Conservation (phyloP, 2,329 filamentous ascomycete genomes). For the Microdochium nivale region DNA sequence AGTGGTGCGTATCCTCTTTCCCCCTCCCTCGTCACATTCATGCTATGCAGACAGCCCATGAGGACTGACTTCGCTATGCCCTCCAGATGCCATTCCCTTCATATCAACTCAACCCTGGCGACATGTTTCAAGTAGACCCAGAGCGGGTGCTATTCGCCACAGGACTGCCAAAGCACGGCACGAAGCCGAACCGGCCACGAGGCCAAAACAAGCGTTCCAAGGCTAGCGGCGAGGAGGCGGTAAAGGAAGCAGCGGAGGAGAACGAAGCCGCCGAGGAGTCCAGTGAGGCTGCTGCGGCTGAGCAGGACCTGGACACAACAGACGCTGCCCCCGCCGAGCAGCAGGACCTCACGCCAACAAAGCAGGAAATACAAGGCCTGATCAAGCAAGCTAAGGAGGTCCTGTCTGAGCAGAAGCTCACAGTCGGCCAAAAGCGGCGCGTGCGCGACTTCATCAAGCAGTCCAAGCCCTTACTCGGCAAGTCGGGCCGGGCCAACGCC, state of each 20-base stretch:
- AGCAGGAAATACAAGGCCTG: constrained; percentile 37
- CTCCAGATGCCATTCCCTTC: constrained; percentile 80
- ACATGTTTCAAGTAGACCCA: constrained; percentile 93
- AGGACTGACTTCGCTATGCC: background rate
- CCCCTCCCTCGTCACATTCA: no score
- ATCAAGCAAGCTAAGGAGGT: constrained; percentile 51
- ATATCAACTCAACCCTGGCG: constrained; percentile 91
- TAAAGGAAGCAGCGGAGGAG: constrained; percentile 10
- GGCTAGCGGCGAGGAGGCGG: constrained; percentile 14
- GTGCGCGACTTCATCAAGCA: constrained; percentile 64
- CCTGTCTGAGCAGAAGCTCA: constrained; percentile 46
- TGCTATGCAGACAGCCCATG: no score
- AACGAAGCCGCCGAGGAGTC: constrained; percentile 12
- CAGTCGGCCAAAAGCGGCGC: constrained; percentile 65
- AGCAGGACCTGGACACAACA: constrained; percentile 29
- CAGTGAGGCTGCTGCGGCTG: constrained; percentile 16
- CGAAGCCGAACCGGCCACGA: constrained; percentile 9
- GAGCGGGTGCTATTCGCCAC: constrained; percentile 85
- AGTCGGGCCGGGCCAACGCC: constrained; percentile 27
- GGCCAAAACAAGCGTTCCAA: constrained; percentile 12
- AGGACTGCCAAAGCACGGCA: constrained; percentile 53
- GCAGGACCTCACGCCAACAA: constrained; percentile 19
- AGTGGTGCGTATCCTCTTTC: constrained; percentile 49
- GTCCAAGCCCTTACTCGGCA: constrained; percentile 54
- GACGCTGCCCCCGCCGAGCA: constrained; percentile 15